Evolutionary conservation across 495 filamentous ascomycete genomes (phyloP), one percentile per base, ranked within the genome.

Genomic region (Trichocladium antarcticum): DNA sequence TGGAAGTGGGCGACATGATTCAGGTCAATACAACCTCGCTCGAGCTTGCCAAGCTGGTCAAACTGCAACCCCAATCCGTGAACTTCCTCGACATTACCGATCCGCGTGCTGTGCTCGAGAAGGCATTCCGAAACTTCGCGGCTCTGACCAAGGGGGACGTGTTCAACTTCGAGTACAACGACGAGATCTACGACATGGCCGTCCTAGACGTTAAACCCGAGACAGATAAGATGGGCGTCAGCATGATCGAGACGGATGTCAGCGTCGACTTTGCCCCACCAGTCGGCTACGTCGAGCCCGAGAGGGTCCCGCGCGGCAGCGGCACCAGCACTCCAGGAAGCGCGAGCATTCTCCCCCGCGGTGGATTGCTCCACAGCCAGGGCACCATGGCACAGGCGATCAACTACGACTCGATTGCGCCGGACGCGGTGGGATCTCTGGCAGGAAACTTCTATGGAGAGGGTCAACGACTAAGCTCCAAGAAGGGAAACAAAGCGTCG

Each of bases 71-170:
- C 0, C 92, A 98, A 68, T 85, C 83, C 16, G 79, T 83, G 31
- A 80, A 81, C 50, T 97, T 97, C 69, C 83, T 97, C 44, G 89
- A 96, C 36, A 96, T 98, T 53, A 87, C 82, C 58, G 93, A 98
- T 57, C 93, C 92, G 0, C 95, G 94, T 68, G 93, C 92, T n/a
- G 92, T 98, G 3, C 78, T 98, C 16, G 92, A 98, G 63, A 92
- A 89, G 51, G 88, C 87, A 6, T 94, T 98, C 68, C 81, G 89
- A 7, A 92, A 93, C 64, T 98, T 96, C 66, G 82, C 88, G 5
- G 89, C 90, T 38, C 74, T 97, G 5, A 95, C 88, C 4, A 85
- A 84, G 54, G 87, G 86, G 51, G 92, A 98, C 57, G 73, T 92
- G 16, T 97, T 98, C 71, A 89, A 85, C 45, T 97, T 98, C 64